phyloP scores from a whole-genome alignment of 2,329 filamentous ascomycete genomes.

The Xylariaceae sp. region DNA sequence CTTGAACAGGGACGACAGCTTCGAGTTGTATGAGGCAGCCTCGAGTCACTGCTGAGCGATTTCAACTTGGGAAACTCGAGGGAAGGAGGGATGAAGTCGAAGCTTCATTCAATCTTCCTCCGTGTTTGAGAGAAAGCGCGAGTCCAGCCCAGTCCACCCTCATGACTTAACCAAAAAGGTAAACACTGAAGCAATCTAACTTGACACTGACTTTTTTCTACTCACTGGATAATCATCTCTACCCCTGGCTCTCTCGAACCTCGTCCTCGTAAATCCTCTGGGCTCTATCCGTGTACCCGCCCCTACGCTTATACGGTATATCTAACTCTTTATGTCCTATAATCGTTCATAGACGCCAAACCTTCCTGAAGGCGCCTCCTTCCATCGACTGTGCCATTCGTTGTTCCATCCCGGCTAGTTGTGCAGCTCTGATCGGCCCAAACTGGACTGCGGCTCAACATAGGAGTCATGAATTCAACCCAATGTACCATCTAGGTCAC shows the following conservation, averaged over 20 bases:
- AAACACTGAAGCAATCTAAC: background rate
- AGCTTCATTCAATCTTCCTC: background rate
- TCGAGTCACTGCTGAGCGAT: background rate
- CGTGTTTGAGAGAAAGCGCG: background rate
- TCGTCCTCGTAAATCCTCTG: background rate
- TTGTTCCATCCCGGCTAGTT: constrained; percentile 14
- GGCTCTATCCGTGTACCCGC: background rate
- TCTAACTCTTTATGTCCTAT: constrained; percentile 21
- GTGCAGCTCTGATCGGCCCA: constrained; percentile 14
- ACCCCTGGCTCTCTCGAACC: background rate
- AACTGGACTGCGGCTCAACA: constrained; percentile 5
- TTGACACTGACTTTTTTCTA: background rate
- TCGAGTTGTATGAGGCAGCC: background rate
- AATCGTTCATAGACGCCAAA: constrained; percentile 18
- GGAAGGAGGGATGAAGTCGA: background rate
- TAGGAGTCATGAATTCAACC: constrained; percentile 19
- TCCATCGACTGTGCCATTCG: constrained; percentile 11
- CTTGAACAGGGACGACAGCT: too few species aligned
- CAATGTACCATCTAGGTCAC: constrained; percentile 20
- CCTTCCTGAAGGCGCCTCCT: constrained; percentile 18
- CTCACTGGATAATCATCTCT: background rate
- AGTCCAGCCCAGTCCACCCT: background rate
- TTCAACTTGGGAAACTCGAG: background rate
- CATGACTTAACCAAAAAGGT: background rate
- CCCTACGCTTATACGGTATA: constrained; percentile 7